A percentile compares a stretch with the other conserved stretches of the same genome.
phyloP scores from a whole-genome alignment of 306 rosid genomes.

The Albizia julibrissin region DNA sequence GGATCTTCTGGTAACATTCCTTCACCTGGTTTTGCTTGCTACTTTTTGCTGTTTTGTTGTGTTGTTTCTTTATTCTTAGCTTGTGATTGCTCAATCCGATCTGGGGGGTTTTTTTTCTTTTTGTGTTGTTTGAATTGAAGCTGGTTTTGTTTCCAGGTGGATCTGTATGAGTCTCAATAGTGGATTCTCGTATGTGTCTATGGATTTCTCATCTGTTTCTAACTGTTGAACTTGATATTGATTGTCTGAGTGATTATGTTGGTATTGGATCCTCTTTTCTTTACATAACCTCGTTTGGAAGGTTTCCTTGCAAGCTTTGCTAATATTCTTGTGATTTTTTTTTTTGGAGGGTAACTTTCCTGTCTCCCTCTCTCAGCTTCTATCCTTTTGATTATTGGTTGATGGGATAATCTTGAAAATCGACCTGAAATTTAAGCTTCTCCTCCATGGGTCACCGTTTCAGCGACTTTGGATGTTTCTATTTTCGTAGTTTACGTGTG shows the following conservation, averaged over 20 bases:
- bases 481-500: not conserved
- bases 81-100: not conserved
- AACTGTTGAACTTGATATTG: not conserved
- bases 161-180: not conserved
- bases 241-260: not conserved
- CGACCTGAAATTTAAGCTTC: not conserved
- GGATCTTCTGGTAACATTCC: conserved; percentile 29
- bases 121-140: not conserved
- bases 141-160: not conserved
- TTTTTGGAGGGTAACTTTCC: not conserved
- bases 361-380: not conserved
- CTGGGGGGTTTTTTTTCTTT: not conserved
- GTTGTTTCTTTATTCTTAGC: not conserved
- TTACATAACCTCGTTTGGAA: not conserved
- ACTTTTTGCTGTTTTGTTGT: not conserved
- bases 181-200: not conserved
- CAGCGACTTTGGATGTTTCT: not conserved
- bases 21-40: not conserved
- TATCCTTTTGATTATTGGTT: conserved; percentile 3
- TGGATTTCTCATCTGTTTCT: not conserved
- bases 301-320: not conserved
- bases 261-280: not conserved
- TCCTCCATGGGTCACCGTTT: not conserved
- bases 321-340: not conserved
- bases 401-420: not conserved